These are phyloP conservation scores for Trypanosomatidae sp. DNA, from an alignment of 208 protist genomes.

Conservation along the genomic window DNA sequence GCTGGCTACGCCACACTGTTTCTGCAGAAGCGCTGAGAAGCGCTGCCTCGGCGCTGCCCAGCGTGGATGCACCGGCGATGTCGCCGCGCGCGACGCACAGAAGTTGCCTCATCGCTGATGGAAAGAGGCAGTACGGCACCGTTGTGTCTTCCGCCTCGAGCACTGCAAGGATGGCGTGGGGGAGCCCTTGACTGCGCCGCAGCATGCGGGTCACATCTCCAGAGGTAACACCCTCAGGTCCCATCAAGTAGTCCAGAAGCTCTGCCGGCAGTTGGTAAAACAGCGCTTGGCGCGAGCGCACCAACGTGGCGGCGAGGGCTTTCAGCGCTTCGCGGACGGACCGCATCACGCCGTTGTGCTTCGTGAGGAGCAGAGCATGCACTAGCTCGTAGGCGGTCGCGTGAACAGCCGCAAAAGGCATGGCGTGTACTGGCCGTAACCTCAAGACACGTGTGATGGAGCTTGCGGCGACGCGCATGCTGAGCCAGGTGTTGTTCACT, in stretches of 20 bases:
- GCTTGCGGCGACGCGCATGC: slow-evolving; percentile 62
- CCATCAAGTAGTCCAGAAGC: slow-evolving; percentile 73
- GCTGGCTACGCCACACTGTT: slow-evolving; percentile 57
- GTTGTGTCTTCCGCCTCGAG: slow-evolving; percentile 81
- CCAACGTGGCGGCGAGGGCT: slow-evolving; percentile 40
- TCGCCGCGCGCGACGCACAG: slow-evolving; percentile 38
- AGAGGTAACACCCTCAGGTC: slow-evolving; percentile 76
- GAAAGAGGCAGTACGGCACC: slow-evolving; percentile 72
- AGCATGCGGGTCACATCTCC: slow-evolving; percentile 74
- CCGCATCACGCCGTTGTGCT: slow-evolving; percentile 93
- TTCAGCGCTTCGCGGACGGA: slow-evolving; percentile 69
- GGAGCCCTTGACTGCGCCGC: slow-evolving; percentile 88
- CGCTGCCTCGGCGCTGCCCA: not conserved
- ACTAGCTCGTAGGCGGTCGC: slow-evolving; percentile 56
- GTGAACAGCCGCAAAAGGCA: slow-evolving; percentile 43
- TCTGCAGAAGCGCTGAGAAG: slow-evolving; percentile 6
- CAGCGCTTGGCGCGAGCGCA: slow-evolving; percentile 53
- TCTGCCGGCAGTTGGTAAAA: slow-evolving; percentile 64
- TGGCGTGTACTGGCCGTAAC: slow-evolving; percentile 35
- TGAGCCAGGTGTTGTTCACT: slow-evolving; percentile 92
- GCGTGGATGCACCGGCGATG: not conserved
- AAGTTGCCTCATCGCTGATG: slow-evolving; percentile 61
- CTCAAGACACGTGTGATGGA: slow-evolving; percentile 43
- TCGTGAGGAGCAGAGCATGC: slow-evolving; percentile 77
- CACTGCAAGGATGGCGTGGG: slow-evolving; percentile 77